Conservation (phyloP, 495 filamentous ascomycete species). For the Oidiodendron maius region DNA sequence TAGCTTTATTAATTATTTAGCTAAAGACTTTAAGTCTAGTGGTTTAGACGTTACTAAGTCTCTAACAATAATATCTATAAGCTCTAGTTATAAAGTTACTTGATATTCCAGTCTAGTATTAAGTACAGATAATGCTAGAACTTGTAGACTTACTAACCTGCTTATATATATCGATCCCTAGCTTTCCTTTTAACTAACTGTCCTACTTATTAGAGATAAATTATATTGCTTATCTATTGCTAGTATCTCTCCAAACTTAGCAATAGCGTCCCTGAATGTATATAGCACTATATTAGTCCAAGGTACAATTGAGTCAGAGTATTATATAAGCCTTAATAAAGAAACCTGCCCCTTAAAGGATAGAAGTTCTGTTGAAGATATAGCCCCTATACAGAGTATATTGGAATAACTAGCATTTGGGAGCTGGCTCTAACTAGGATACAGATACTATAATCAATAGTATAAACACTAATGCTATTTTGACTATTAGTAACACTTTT, state of each 20-base stretch:
- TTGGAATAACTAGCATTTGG: neutral
- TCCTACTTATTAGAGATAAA: neutral
- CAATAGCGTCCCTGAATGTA: neutral
- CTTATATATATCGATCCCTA: neutral
- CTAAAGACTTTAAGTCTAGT: neutral
- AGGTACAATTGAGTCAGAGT: neutral
- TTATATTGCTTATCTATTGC: neutral
- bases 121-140: neutral
- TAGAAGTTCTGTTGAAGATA: neutral
- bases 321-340: neutral
- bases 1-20: conserved; percentile 1
- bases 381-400: neutral
- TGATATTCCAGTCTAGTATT: neutral
- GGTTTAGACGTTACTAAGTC: neutral
- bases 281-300: neutral
- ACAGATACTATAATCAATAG: neutral
- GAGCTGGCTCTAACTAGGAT: neutral
- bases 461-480: neutral
- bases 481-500: neutral
- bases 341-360: neutral
- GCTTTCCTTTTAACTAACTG: neutral
- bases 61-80: neutral
- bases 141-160: too few relatives aligned
- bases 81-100: neutral
- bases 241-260: neutral